Evolutionary conservation across 2,329 filamentous ascomycete species (phyloP), one percentile per base, ranked within the genome.

Genomic region (Aspergillus alliaceus): DNA sequence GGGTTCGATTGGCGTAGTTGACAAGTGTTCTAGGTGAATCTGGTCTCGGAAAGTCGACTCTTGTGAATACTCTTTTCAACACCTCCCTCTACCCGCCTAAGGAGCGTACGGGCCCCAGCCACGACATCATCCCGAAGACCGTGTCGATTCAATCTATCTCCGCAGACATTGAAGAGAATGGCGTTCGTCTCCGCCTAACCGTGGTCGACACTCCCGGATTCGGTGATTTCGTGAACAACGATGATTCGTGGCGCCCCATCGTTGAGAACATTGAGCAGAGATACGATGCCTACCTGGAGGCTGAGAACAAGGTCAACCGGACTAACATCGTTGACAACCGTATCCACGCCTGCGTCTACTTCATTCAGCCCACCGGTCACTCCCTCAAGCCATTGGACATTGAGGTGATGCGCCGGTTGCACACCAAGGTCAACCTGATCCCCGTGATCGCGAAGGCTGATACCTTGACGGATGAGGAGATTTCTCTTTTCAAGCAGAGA

Each of bases 261-360:
- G 89, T 97, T 70, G 95, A 99, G 84, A 98, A 98, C 84, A 98
- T 99, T 72, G 95, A 99, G 84, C 92, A 96, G 84, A 90, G 95
- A 68, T 99, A 95, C 73, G 95, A 99, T 79, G 93, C 95, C 53
- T 99, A 98, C 79, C 85, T 99, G 59, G 95, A 99, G 79, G 93
- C 95, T 46, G 95, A 99, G 86, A 99, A 99, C 87, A 99, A 98
- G 86, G 92, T 99, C 77, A 99, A 99, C 84, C 91, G 95, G 71
- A 96, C 97, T 88, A 99, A 99, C 85, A 98, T 98, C 77, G 90
- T 99, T 62, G 95, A 99, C 82, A 99, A 98, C 85, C 90, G 95
- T 70, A 96, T 99, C 63, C 95, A 99, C 72, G 95, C 95, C 56
- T 98, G 96, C 72, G 95, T 99, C 62, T 99, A 97, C 86, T 99